Evolutionary conservation across 257 asterid species (phyloP).

Genomic region (Eucommia ulmoides): DNA sequence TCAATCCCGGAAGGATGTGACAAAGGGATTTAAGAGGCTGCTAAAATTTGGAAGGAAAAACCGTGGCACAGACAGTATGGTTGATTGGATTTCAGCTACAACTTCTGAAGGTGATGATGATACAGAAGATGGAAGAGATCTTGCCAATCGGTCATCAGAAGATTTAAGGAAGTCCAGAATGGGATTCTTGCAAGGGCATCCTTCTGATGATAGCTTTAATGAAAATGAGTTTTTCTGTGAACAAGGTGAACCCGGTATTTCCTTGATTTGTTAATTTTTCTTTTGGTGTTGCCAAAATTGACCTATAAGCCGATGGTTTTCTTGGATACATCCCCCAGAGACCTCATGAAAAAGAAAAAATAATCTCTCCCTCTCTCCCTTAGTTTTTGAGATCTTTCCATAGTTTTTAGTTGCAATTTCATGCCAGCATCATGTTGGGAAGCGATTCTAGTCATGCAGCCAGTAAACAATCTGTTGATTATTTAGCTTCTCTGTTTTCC

Average conservation of each 20-base stretch:
- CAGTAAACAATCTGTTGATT: too few relatives aligned
- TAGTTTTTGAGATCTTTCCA: too few relatives aligned
- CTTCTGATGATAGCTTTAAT: slow-evolving; percentile 61
- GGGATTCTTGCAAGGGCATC: slow-evolving; percentile 65
- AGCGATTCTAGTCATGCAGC: too few relatives aligned
- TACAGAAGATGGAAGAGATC: slow-evolving; percentile 78
- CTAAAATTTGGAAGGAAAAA: slow-evolving; percentile 68
- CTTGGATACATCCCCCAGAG: too few relatives aligned
- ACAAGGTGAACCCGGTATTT: slow-evolving; percentile 40
- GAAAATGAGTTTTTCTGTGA: slow-evolving; percentile 50
- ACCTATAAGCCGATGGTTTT: too few relatives aligned
- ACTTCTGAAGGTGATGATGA: slow-evolving; percentile 98
- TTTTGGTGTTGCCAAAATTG: too few relatives aligned
- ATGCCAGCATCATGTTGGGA: too few relatives aligned
- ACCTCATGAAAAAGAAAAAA: too few relatives aligned
- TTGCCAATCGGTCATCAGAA: slow-evolving; percentile 56
- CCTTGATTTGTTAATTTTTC: neutral
- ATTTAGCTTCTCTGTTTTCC: too few relatives aligned
- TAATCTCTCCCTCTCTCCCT: too few relatives aligned
- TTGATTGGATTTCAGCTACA: slow-evolving; percentile 91
- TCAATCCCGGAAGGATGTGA: slow-evolving; percentile 59
- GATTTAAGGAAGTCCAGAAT: slow-evolving; percentile 81
- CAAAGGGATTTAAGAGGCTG: slow-evolving; percentile 70
- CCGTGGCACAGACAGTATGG: slow-evolving; percentile 59
- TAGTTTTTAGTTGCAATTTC: too few relatives aligned